Base-by-base conservation (phyloP, 225 moss, liverwort and hornwort species). In the Pleurozium schreberi region DNA sequence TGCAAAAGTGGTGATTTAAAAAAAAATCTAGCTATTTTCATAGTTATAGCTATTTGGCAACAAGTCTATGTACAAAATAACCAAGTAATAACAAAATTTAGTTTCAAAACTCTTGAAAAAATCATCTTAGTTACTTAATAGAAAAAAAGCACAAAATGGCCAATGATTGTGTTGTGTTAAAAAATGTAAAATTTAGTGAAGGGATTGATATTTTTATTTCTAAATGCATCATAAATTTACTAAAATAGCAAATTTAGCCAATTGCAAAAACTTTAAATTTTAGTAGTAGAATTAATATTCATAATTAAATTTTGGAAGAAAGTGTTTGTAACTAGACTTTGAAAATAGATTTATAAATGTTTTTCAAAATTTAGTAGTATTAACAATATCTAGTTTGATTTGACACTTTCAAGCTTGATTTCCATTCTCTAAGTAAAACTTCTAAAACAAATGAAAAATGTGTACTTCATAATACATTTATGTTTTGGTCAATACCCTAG, bases 41-140 rank as follows among this genome's bases (percentile, higher is more conserved):
- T 8, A 34, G 4, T 11, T 49, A 49, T 49, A 49, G 8, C 20
- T 60, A 57, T 21, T 31, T 52, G 50, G 7, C 13, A 52, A 34
- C 0, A 50, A 30, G 11, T 0, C 6, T 4, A 11, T 3, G 5
- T 74, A 30, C 5, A 50, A 19, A 1, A 11, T 11, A 33, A 73
- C 45, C 18, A 18, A 71, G 2, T 43, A 43, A 74, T 0, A 30
- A 31, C 5, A 75, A 19, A 19, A 33, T 1, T 31, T 31, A 7
- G 2, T 19, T 31, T 19, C 8, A 14, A 34, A 21, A 34, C 13
- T 52, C 21, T 52, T 34, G 47, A 21, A 75, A 74, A 50, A 8
- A 5, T 75, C 13, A 21, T 50, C 2, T 50, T 12, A 34, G 2
- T 21, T 17, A 30, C 2, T 22, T 3, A 21, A 34, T 13, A 13